Evolutionary conservation across 2,329 filamentous ascomycete species (phyloP), one percentile per base, ranked within the genome.

Genomic region (Clonostachys chloroleuca): DNA sequence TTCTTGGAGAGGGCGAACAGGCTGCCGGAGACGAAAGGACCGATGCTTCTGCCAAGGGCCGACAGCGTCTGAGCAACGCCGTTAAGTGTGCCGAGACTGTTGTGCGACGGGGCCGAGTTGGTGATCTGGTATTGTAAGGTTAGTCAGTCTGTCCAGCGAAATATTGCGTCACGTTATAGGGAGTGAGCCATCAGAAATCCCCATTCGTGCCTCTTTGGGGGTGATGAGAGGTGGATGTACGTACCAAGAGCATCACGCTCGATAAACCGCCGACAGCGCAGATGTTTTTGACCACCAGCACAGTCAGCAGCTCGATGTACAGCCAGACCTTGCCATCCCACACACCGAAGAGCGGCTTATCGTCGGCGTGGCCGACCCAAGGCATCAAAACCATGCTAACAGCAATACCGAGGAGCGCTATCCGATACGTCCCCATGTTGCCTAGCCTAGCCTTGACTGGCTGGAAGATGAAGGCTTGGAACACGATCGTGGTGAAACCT

Each of bases 21-120:
- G 1, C 84, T 84, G 0, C 94, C 94, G 0, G 91, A 94, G 1
- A 95, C 72, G 54, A 97, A 92, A 0, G 94, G 94, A 0, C 94
- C 94, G 1, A 90, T 80, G 40, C 92, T 91, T 50, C 94, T 84
- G 9, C 94, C 94, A 0, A 89, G 89, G 0, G 94, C 94, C 0
- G 90, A 95, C 1, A 99, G 81, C 0, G 91, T 96, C 66, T 99
- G 94, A 0, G 94, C 94, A 34, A 97, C 79, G 10, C 94, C 94
- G 59, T 99, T 96, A 24, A 99, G 76, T 0, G 89, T 91, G 4
- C 94, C 94, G 0, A 99, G 78, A 1, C 89, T 91, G 6, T 87
- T 84, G 63, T 92, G 81, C 8, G 92, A 90, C 0, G 91, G 89
- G 0, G 91, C 89, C 1, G 89, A 95, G 58, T 99, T 99, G 36